phyloP scores from a whole-genome alignment of 192 early-diverging fungal genomes.

The Kickxella alabastrina region DNA sequence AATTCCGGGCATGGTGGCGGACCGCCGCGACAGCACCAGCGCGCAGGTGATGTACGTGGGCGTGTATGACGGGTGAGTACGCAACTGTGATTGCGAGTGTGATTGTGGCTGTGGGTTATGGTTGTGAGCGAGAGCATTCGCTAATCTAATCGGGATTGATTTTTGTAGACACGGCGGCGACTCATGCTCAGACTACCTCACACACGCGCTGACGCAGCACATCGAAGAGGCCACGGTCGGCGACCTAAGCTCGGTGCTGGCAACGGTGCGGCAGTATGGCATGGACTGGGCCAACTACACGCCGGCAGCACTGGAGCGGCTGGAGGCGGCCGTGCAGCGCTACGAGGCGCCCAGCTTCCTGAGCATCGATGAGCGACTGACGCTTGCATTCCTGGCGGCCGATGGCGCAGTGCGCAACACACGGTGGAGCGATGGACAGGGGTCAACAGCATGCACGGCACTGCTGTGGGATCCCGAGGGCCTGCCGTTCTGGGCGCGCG shows the following conservation, averaged over 20 bases:
- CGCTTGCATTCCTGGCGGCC: constrained; percentile 59
- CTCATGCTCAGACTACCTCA: constrained; percentile 41
- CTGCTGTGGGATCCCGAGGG: constrained; percentile 61
- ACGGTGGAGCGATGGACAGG: constrained; percentile 54
- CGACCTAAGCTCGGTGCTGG: constrained; percentile 20
- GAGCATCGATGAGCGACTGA: constrained; percentile 66
- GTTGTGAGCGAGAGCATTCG: background rate
- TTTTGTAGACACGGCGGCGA: constrained; percentile 46
- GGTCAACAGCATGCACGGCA: constrained; percentile 66
- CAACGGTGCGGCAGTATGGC: constrained; percentile 35
- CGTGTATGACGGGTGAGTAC: constrained; percentile 45
- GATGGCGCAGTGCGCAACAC: constrained; percentile 53
- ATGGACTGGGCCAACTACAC: constrained; percentile 45
- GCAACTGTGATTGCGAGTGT: background rate
- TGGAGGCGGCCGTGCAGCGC: constrained; percentile 29
- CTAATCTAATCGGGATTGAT: too few relatives aligned
- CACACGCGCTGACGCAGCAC: constrained; percentile 28
- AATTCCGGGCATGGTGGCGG: constrained; percentile 47
- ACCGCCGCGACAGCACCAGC: constrained; percentile 39
- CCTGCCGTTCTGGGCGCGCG: constrained; percentile 63
- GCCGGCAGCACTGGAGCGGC: constrained; percentile 18
- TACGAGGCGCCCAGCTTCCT: constrained; percentile 41
- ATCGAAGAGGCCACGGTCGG: constrained; percentile 29
- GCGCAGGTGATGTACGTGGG: constrained; percentile 49
- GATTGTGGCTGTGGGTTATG: background rate